Evolutionary conservation across 2,329 filamentous ascomycete species (phyloP), one percentile per base, ranked within the genome.

Genomic region (Neurospora crassa): DNA sequence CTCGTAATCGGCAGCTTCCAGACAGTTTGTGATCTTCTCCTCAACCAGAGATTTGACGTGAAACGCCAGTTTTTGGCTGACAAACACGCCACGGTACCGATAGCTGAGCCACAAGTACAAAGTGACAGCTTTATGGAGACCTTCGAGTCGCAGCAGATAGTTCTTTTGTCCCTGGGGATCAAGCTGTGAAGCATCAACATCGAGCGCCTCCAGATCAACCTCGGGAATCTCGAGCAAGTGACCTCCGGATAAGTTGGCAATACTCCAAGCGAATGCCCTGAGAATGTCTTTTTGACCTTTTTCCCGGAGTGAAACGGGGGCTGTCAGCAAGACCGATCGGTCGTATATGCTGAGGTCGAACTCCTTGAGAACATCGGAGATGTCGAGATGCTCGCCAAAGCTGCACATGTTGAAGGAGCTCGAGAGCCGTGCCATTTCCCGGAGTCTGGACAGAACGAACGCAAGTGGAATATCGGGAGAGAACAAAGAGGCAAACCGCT

Each of bases 81-180:
- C 87, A 79, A 97, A 97, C 69, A 96, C 86, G 68, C 92, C 92
- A 3, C 89, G 85, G 79, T 95, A 97, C 7, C 95, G 90, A 80
- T 95, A 98, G 76, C 92, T 95, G 18, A 99, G 85, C 96, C 96
- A 99, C 1, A 97, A 85, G 78, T 98, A 99, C 67, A 94, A 83
- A 67, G 95, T 93, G 45, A 99, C 83, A 40, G 89, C 85, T 76
- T 92, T 92, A 82, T 99, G 96, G 18, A 99, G 84, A 3, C 83
- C 80, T 79, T 99, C 96, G 24, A 98, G 83, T 10, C 84, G 81
- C 70, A 84, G 83, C 12, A 99, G 84, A 75, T 93, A 92, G 0
- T 83, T 79, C 70, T 85, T 81, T 34, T 29, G 53, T 16, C 80
- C 79, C 0, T 79, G 79, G 0, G 81, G 79, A 0, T 81, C 77